Base-by-base conservation (phyloP, 352 stramenopile genomes). In the Globisporangium recalcitrans region DNA sequence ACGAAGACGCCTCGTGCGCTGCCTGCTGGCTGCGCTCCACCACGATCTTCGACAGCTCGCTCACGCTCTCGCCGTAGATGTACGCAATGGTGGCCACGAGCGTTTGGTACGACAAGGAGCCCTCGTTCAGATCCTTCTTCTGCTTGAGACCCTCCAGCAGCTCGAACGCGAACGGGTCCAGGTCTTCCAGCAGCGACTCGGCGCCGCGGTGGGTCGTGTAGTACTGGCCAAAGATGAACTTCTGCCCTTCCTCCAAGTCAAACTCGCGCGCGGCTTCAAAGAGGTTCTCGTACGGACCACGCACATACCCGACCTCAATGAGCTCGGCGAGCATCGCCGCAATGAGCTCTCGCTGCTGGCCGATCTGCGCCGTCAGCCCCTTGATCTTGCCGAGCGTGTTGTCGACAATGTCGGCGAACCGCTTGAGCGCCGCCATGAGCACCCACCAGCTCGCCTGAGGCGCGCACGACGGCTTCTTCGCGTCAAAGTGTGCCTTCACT, bases 401-500 rank as follows among this genome's bases (percentile, higher is more conserved):
- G 22, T 49, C 24, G 21, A 66, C 46, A 27, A 53, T 62, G 53
- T 66, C 52, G 10, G 34, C 31, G 44, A 61, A 66, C 29, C 61
- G 61, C 42, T 66, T 66, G 13, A 66, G 44, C 26, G 52, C 61
- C 21, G 61, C 61, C 61, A 66, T 62, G 61, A 66, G 54, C 40
- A 66, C 52, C 52, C 53, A 66, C 52, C 52, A 66, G 7, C 27
- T 55, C 9, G 42, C 16, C 6, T 32, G 19, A 9, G 62, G 62
- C 11, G 62, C 55, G 16, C 62, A 63, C 24, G 62, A 27, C 26
- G 62, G 55, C 48, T 53, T 34, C 54, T 53, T 47, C n/a, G 31
- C 7, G 62, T 68, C 56, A 42, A 63, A 63, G 38, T 68, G 34
- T 19, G 19, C 44, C 49, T 68, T 58, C 47, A 68, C 62, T 3